Base-by-base conservation (phyloP, 495 filamentous ascomycete genomes). In the Clohesyomyces aquaticus region DNA sequence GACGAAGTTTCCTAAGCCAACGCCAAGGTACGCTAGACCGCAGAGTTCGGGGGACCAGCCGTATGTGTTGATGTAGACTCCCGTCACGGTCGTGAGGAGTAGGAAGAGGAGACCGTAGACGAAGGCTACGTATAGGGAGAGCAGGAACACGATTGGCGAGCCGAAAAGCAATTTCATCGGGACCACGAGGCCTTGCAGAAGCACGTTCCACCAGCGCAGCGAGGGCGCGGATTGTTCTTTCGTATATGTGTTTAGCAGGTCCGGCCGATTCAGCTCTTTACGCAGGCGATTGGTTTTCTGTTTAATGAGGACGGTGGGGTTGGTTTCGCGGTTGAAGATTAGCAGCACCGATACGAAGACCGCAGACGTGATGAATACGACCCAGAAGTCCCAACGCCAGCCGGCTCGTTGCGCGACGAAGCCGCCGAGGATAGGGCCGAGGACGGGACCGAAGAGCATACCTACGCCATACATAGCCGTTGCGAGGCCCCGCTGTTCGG, bases 351-450 rank as follows among this genome's bases (percentile, higher is more conserved):
- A 12, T 16, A 61, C 62, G 14, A 65, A 14, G 1, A 61, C 4
- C 22, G 23, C 28, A 16, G 19, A 51, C 16, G 29, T 23, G 16
- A 71, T 85, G 22, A 80, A 70, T 27, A 85, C 49, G 1, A 87
- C 68, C 81, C 83, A 87, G 60, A 86, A 86, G 0, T 80, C 77
- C 86, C 87, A 89, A 47, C 85, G 72, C 87, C 87, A 89, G 0
- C 85, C 85, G 27, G 79, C 80, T 0, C 79, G 81, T 58, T 85
- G 71, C 0, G 81, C 70, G 16, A 83, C 64, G 65, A 78, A 84
- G 18, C 85, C 85, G 6, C 85, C 86, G 10, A 72, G 73, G 16
- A 87, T 76, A 4, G 85, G 86, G 0, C 83, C 86, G 55, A 83
- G 70, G 6, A 57, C 53, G 27, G 63, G 67, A 6, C 67, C 67